A percentile compares a stretch with the other conserved stretches of the same genome.
phyloP scores from a whole-genome alignment of 331 rosid species.

The Malus hybrid region DNA sequence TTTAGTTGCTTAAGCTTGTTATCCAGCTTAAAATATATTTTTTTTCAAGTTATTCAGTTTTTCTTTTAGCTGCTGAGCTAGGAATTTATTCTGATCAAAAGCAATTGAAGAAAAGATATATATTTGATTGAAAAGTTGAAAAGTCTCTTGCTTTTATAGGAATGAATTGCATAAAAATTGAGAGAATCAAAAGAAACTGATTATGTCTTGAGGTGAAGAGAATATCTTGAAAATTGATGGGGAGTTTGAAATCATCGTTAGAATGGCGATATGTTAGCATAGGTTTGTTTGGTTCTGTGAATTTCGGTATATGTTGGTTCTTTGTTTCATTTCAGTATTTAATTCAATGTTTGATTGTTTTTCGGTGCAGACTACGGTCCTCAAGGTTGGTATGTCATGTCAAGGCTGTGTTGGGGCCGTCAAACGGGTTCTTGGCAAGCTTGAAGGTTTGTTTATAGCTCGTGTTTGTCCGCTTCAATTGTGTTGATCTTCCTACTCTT shows the following conservation, averaged over 20 bases:
- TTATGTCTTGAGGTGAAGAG: background rate
- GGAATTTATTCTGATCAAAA: background rate
- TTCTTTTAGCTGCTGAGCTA: background rate
- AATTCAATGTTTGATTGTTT: background rate
- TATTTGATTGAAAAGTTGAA: background rate
- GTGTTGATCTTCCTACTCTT: background rate
- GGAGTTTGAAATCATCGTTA: background rate
- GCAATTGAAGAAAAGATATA: background rate
- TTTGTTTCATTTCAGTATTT: background rate
- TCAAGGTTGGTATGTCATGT: constrained; percentile 95
- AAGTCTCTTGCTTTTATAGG: background rate
- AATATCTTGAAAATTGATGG: background rate
- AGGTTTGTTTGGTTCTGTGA: background rate
- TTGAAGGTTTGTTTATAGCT: constrained; percentile 57
- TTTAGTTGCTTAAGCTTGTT: background rate
- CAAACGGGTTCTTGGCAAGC: constrained; percentile 73
- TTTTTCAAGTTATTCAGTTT: background rate
- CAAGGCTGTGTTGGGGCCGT: constrained; percentile 92
- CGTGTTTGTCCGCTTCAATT: background rate
- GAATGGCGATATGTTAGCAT: background rate
- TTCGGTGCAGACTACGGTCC: constrained; percentile 63
- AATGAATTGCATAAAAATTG: background rate
- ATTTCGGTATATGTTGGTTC: background rate
- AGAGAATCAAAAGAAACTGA: too few species aligned
- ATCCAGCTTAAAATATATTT: background rate